A percentile compares a stretch with the other conserved stretches of the same genome.
phyloP scores from a whole-genome alignment of 2,329 filamentous ascomycete genomes.

The Botrytis galanthina region DNA sequence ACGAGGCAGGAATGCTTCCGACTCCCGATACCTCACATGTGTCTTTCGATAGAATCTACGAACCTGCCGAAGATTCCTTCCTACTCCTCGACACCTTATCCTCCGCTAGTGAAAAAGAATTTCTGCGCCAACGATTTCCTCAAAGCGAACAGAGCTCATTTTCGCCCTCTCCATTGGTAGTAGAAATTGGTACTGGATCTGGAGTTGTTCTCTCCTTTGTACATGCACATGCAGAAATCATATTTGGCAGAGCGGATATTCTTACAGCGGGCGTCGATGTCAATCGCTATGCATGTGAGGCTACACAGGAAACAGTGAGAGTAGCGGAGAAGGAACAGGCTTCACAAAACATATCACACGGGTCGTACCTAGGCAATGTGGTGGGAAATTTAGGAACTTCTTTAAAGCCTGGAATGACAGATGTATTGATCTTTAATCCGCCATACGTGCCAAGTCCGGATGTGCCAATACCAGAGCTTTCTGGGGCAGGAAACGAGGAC shows the following conservation, averaged over 20 bases:
- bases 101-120: constrained; percentile 43
- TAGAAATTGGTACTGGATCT: constrained; percentile 89
- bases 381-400: constrained; percentile 68
- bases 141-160: constrained; percentile 12
- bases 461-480: constrained; percentile 54
- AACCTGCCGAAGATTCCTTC: constrained; percentile 94
- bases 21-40: constrained; percentile 94
- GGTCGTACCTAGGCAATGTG: constrained; percentile 61
- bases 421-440: constrained; percentile 93
- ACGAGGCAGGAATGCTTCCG: constrained; percentile 65
- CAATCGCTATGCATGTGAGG: constrained; percentile 77
- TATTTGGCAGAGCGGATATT: constrained; percentile 71
- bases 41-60: constrained; percentile 83
- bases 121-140: constrained; percentile 30
- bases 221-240: constrained; percentile 66
- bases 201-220: constrained; percentile 91
- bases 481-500: constrained; percentile 36
- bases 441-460: constrained; percentile 89
- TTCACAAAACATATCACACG: constrained; percentile 41
- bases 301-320: constrained; percentile 67
- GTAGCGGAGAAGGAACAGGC: constrained; percentile 45
- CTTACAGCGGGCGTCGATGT: constrained; percentile 79
- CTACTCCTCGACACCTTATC: constrained; percentile 90
- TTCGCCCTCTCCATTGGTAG: constrained; percentile 58
- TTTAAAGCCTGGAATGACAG: constrained; percentile 59